Evolutionary conservation across 495 filamentous ascomycete species (phyloP), one percentile per base, ranked within the genome.

Genomic region (Chaetomium cochliodes): DNA sequence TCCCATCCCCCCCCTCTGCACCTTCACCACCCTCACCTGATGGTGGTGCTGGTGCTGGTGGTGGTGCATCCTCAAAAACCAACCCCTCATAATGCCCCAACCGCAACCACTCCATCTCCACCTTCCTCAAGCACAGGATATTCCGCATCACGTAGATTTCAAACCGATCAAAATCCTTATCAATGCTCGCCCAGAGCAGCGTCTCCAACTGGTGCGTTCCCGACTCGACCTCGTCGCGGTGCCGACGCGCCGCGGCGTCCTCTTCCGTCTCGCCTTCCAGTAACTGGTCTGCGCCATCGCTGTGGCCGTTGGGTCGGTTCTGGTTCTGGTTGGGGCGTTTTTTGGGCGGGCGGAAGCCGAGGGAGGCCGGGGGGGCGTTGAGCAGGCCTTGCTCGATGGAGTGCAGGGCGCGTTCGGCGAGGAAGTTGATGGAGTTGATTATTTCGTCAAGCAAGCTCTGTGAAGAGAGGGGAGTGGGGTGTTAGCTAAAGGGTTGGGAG

Each of bases 101-200:
- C 58, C 87, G 81, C 62, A 98, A 87, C 87, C 89, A 96, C 44
- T 81, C 77, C 69, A 86, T 83, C 58, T 96, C 74, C 44, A 90
- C 90, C 1, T 87, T 86, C 28, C 71, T 63, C 39, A 97, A 86
- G 12, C 85, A 88, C 67, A 98, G 79, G 64, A 97, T 90, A 75
- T 96, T 97, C 65, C 94, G 83, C 78, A 98, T 79, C 28, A 89
- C 87, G 75, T 91, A 96, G 33, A 98, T 88, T 70, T 98, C 94
- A 74, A 97, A 97, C 61, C 93, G 91, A 76, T 98, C 97, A 65
- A 98, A 90, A 71, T 91, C 93, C 81, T 94, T 96, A 78, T 98
- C 94, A 71, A 98, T 97, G 73, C 87, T 87, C 63, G 88, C 87
- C 62, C 92, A 96, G 61, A 98, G 85, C n/a, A 98, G 81, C 4